These are phyloP conservation scores for Pedinophyceae sp. DNA, from an alignment of 139 green algal genomes.

Conservation along the genomic window DNA sequence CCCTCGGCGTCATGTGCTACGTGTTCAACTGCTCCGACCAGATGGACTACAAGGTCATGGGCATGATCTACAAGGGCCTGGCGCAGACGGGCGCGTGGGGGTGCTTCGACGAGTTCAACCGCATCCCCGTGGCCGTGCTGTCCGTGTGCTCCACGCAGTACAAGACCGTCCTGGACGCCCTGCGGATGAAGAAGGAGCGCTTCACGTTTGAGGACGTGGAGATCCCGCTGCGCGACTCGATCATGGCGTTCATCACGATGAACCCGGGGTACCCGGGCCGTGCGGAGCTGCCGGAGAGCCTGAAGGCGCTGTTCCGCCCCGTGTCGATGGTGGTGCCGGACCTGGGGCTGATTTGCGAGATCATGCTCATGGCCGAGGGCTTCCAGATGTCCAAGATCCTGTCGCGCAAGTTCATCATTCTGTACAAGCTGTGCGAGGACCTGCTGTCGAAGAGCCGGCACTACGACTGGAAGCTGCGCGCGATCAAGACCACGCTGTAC, in stretches of 20 bases:
- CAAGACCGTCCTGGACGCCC: constrained; percentile 83
- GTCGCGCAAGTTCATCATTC: constrained; percentile 78
- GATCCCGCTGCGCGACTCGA: constrained; percentile 36
- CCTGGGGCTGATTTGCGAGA: constrained; percentile 80
- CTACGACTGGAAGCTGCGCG: constrained; percentile 93
- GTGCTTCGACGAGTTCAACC: constrained; percentile 94
- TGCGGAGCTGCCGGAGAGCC: constrained; percentile 78
- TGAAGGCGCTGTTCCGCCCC: constrained; percentile 85
- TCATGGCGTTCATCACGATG: constrained; percentile 96
- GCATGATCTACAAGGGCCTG: constrained; percentile 80
- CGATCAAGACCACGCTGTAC: constrained; percentile 94
- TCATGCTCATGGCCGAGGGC: constrained; percentile 92
- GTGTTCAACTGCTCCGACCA: constrained; percentile 93
- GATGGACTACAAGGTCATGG: constrained; percentile 85
- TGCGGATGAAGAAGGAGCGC: constrained; percentile 17
- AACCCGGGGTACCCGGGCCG: constrained; percentile 80
- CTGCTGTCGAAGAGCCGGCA: constrained; percentile 63
- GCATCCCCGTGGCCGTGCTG: constrained; percentile 80
- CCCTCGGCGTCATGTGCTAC: constrained; percentile 72
- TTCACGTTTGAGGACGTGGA: constrained; percentile 55
- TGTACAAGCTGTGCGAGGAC: constrained; percentile 86
- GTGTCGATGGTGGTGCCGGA: constrained; percentile 82
- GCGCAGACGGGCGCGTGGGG: constrained; percentile 77
- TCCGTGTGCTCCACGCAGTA: constrained; percentile 87
- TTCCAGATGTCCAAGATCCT: constrained; percentile 78